phyloP scores from a whole-genome alignment of 2,329 filamentous ascomycete genomes.

The Clarireedia paspali region DNA sequence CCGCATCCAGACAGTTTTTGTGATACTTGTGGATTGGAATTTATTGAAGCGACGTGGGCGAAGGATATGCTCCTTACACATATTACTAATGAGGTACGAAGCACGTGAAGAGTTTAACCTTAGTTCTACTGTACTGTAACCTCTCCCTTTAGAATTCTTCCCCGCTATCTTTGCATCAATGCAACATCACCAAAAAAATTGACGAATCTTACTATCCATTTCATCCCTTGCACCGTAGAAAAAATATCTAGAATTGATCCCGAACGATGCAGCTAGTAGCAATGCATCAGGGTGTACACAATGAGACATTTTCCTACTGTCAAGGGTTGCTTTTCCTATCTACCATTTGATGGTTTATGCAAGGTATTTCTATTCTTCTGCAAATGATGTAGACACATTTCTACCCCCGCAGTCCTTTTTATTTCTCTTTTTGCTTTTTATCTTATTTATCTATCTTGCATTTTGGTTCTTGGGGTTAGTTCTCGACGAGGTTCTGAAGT shows the following conservation, averaged over 20 bases:
- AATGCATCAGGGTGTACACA: background rate
- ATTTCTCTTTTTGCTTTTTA: background rate
- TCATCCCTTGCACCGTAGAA: no score
- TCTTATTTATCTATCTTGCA: background rate
- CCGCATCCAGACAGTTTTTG: no score
- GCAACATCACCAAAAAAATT: no score
- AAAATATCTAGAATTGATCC: background rate
- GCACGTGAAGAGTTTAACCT: background rate
- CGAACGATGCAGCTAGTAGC: background rate
- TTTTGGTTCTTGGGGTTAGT: background rate
- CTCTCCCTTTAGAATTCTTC: background rate
- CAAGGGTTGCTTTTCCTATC: background rate
- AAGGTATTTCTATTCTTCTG: conserved; percentile 1
- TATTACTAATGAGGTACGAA: no score
- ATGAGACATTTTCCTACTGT: conserved; percentile 1
- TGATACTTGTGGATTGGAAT: no score
- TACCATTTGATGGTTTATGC: conserved; percentile 1
- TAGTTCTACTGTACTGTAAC: no score
- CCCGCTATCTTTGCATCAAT: background rate
- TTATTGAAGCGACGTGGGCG: no score
- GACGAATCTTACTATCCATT: background rate
- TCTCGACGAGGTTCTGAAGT: no score
- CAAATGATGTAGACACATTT: background rate
- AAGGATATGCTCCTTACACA: no score
- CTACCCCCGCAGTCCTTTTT: background rate